These are phyloP conservation scores for Phytophthora hibernalis DNA, from an alignment of 352 stramenopile genomes.

Conservation along the genomic window DNA sequence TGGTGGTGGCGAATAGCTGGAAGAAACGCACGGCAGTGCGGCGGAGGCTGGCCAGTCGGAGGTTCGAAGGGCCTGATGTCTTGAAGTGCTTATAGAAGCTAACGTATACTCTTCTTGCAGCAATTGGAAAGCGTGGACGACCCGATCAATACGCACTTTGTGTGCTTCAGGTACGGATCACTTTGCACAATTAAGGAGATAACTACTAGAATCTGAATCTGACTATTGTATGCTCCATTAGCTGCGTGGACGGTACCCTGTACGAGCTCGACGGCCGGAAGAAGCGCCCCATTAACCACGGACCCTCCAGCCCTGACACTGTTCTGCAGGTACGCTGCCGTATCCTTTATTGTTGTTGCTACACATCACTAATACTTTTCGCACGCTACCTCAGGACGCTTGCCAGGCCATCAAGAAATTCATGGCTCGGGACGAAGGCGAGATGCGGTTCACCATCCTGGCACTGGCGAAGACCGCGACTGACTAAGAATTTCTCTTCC, in stretches of 20 bases:
- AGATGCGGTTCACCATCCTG: conserved; percentile 96
- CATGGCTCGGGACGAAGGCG: conserved; percentile 94
- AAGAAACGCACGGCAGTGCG: conserved; percentile 92
- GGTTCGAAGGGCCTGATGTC: conserved; percentile 32
- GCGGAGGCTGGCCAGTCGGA: conserved; percentile 92
- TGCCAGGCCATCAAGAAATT: conserved; percentile 93
- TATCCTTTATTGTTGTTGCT: neutral
- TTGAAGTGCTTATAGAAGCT: neutral
- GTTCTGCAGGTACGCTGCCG: conserved; percentile 74
- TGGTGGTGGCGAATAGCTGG: conserved; percentile 60
- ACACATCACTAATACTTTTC: neutral
- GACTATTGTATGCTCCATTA: conserved; percentile 28
- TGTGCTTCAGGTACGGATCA: conserved; percentile 89
- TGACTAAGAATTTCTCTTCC: conserved; percentile 21
- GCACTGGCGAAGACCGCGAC: conserved; percentile 83
- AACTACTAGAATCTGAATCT: neutral
- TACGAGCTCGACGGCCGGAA: conserved; percentile 98
- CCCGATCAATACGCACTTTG: conserved; percentile 96
- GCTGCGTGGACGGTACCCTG: conserved; percentile 89
- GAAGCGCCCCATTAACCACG: conserved; percentile 94
- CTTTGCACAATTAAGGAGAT: too few relatives aligned
- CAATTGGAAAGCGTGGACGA: conserved; percentile 92
- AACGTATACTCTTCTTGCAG: conserved; percentile 35
- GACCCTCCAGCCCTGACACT: conserved; percentile 81
- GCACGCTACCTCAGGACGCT: conserved; percentile 63